Base-by-base conservation (phyloP, 176 grass and related monocot species). In the Alloteropsis semialata region DNA sequence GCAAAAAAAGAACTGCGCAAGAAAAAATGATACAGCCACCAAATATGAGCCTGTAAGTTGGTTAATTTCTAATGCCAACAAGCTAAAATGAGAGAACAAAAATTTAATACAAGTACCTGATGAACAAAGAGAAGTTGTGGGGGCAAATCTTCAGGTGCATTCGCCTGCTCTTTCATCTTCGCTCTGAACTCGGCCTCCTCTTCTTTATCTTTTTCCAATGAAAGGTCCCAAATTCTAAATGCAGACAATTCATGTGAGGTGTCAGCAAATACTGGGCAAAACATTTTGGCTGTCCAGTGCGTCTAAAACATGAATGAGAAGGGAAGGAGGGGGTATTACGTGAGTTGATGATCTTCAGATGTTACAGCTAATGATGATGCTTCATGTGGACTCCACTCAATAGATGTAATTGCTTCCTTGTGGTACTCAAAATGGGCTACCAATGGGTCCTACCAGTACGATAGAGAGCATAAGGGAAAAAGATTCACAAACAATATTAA, bases 121-220 rank as follows among this genome's bases (percentile, higher is more conserved):
- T 97, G 92, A 86, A 89, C 86, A 87, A 97, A 97, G 17, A 97
- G 88, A 30, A 98, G 90, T 39, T 94, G 95, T 10, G 95, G 92
- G 30, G 95, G 95, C 74, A 98, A 72, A 92, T 98, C 88, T 48
- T 93, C 88, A 37, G 90, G 92, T 18, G 88, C 88, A 79, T 92
- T 85, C 28, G 83, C 88, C 84, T 94, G 95, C 51, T 93, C 92
- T 74, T 86, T 92, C 80, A 97, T 82, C 57, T 93, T 90, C 10
- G 74, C 83, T 89, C 78, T 91, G 62, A 97, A 94, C 69, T 94
- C 95, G 22, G 90, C 90, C 72, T 98, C 92, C 84, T 92, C 95
- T 76, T 98, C 92, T 27, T 81, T 82, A 75, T 98, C 90, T 82
- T 55, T 94, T 75, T 98, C 92, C 66, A 98, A 79, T 42, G 95